phyloP scores from a whole-genome alignment of 177 flowering plant species.

The Vitis hybrid region DNA sequence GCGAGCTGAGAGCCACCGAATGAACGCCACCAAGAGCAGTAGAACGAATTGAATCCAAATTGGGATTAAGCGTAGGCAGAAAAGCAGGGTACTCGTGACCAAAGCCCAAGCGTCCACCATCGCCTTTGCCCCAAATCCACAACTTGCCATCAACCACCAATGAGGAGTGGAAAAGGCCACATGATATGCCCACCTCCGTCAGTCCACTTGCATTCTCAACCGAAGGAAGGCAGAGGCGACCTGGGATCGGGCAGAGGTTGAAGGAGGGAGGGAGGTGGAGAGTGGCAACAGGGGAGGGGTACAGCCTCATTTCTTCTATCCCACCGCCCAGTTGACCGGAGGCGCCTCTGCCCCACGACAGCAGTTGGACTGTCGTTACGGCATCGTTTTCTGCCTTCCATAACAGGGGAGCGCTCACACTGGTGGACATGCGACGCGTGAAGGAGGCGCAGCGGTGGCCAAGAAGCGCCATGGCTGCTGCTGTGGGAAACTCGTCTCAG shows the following conservation, averaged over 20 bases:
- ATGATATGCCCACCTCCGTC: slow-evolving; percentile 64
- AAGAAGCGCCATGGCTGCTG: too few species aligned
- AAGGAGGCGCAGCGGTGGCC: not conserved
- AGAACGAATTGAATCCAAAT: slow-evolving; percentile 44
- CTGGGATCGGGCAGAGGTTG: slow-evolving; percentile 46
- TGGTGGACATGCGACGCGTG: too few species aligned
- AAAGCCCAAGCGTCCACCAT: slow-evolving; percentile 85
- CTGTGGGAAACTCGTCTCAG: too few species aligned
- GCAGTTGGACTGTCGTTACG: slow-evolving; percentile 46
- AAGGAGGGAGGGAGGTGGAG: slow-evolving; percentile 49
- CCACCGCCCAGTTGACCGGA: slow-evolving; percentile 95
- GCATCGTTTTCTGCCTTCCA: slow-evolving; percentile 20
- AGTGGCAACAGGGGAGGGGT: slow-evolving; percentile 67
- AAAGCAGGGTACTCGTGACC: slow-evolving; percentile 73
- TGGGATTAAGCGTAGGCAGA: slow-evolving; percentile 62
- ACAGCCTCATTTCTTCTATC: slow-evolving; percentile 62
- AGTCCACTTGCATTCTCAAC: not conserved
- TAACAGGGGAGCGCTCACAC: slow-evolving; percentile 21
- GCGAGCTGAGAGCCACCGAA: slow-evolving; percentile 59
- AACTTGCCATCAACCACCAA: slow-evolving; percentile 61
- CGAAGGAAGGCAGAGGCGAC: slow-evolving; percentile 27
- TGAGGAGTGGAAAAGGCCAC: slow-evolving; percentile 86
- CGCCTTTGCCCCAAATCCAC: slow-evolving; percentile 98
- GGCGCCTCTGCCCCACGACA: slow-evolving; percentile 90
- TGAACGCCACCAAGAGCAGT: slow-evolving; percentile 85